These are phyloP conservation scores for Ganoderma lucidum DNA, from an alignment of 1,284 basidiomycete species.

Conservation along the genomic window DNA sequence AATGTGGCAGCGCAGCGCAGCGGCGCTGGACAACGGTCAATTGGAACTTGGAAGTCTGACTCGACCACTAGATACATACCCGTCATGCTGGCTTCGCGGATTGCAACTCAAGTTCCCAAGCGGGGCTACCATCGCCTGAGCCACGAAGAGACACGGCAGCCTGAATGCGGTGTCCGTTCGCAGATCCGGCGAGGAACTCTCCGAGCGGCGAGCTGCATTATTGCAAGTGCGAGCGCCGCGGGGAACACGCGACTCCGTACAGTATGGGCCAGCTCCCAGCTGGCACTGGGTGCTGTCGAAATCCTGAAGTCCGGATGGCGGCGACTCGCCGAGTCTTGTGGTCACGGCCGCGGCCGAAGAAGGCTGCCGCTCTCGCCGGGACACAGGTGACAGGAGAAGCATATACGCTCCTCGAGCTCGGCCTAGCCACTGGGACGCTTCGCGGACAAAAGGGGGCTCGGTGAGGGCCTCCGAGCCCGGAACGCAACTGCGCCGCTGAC, in stretches of 20 bases:
- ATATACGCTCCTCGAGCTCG: neutral
- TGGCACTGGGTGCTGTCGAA: neutral
- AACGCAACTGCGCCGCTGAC: conserved; percentile 6
- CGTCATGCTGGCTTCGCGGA: neutral
- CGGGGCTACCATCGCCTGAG: neutral
- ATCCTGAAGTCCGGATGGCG: neutral
- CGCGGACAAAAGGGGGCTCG: neutral
- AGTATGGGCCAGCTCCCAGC: neutral
- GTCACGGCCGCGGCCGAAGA: neutral
- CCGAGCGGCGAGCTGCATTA: neutral
- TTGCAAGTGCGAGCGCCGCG: neutral
- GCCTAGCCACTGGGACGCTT: neutral
- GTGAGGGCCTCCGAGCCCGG: conserved; percentile 4
- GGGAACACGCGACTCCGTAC: neutral
- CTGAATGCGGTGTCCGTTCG: neutral
- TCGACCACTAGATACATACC: neutral
- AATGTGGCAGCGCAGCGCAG: neutral
- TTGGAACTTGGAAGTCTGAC: neutral
- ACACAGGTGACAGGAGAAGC: neutral
- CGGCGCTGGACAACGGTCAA: neutral
- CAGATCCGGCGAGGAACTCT: conserved; percentile 1
- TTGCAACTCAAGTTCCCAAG: neutral
- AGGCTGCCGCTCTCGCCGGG: neutral
- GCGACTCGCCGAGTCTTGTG: neutral
- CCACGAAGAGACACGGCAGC: neutral